Conservation (phyloP, 2,329 filamentous ascomycete genomes). For the Cyphellophora attinorum region DNA sequence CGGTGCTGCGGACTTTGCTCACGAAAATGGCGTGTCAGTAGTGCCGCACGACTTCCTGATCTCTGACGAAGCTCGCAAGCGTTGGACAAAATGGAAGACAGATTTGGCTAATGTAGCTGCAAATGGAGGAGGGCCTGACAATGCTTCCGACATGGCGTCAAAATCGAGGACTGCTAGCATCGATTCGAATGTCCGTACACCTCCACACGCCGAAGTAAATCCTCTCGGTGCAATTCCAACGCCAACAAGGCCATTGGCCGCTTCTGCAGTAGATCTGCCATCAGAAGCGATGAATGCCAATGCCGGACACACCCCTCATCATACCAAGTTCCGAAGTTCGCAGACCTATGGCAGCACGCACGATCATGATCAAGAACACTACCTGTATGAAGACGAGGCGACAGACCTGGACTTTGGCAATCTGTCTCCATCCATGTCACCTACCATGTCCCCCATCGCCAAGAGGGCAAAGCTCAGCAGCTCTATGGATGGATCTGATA, state of each 20-base stretch:
- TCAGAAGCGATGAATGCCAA: not conserved
- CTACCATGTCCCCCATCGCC: slow-evolving; percentile 4
- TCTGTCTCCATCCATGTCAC: slow-evolving; percentile 10
- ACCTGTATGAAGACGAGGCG: slow-evolving; percentile 1
- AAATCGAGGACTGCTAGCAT: not conserved
- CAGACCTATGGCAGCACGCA: not conserved
- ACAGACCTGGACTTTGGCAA: slow-evolving; percentile 4
- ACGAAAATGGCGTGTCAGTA: slow-evolving; percentile 63
- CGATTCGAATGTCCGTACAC: slow-evolving; percentile 2
- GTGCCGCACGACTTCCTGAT: slow-evolving; percentile 68
- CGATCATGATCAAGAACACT: not conserved
- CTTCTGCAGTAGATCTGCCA: not conserved
- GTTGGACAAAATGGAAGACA: slow-evolving; percentile 65
- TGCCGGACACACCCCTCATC: not conserved
- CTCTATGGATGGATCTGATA: slow-evolving; percentile 10
- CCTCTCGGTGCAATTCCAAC: slow-evolving; percentile 2
- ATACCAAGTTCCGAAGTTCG: no score
- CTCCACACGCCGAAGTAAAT: slow-evolving; percentile 1
- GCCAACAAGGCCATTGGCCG: not conserved
- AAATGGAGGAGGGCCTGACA: slow-evolving; percentile 19
- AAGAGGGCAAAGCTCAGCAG: slow-evolving; percentile 12
- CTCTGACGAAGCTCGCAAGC: slow-evolving; percentile 68
- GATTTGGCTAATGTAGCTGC: slow-evolving; percentile 58
- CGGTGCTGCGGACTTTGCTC: slow-evolving; percentile 79
- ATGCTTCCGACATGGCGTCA: not conserved